phyloP scores from a whole-genome alignment of 1,284 basidiomycete species.

The Vanrija pseudolonga region DNA sequence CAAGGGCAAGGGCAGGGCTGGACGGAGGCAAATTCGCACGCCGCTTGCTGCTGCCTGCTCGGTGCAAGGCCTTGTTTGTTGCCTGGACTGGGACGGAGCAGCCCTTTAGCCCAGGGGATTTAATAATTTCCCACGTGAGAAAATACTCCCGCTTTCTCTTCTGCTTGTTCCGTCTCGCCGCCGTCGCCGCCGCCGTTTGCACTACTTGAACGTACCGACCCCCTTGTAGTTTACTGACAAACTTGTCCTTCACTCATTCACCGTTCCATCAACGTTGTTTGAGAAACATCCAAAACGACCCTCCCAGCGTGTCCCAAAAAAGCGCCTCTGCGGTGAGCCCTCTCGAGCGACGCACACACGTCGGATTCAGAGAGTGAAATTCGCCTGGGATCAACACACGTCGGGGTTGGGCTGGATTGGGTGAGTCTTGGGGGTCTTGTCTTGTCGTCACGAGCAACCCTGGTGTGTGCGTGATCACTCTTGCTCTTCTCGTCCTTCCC shows the following conservation, averaged over 20 bases:
- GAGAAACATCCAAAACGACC: constrained; percentile 1
- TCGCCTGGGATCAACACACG: constrained; percentile 1
- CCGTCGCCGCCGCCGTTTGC: too few relatives aligned
- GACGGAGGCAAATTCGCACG: too few relatives aligned
- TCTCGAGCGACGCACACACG: neutral
- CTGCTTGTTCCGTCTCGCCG: too few relatives aligned
- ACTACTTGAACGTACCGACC: too few relatives aligned
- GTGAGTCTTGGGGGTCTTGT: constrained; percentile 1
- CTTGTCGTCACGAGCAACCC: neutral
- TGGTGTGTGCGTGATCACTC: neutral
- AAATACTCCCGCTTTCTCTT: too few relatives aligned
- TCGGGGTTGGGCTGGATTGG: constrained; percentile 4
- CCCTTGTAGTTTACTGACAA: too few relatives aligned
- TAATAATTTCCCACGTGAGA: too few relatives aligned
- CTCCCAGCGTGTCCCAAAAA: constrained; percentile 2
- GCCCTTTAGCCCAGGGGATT: too few relatives aligned
- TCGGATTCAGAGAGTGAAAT: neutral
- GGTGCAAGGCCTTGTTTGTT: too few relatives aligned
- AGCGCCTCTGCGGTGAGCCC: neutral
- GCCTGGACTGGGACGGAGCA: too few relatives aligned
- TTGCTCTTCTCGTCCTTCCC: neutral
- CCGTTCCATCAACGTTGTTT: neutral
- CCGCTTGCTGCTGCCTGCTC: too few relatives aligned
- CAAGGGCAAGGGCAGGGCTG: too few relatives aligned
- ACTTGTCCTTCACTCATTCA: neutral